Evolutionary conservation across 73 alveolate species (phyloP).

Genomic region (Urostyla sp.): DNA sequence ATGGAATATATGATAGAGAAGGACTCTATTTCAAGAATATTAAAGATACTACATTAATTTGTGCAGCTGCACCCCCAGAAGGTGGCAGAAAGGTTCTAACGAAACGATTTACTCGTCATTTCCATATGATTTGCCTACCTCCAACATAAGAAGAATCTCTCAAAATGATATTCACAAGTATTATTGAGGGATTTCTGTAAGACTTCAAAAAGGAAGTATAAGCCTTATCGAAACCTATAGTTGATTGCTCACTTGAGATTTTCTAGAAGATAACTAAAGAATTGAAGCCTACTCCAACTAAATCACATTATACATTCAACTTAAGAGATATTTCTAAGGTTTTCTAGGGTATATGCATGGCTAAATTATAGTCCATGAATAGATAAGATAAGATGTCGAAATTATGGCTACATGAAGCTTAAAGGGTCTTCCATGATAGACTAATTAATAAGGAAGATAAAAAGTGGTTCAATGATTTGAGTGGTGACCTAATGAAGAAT

Average conservation of each 20-base stretch:
- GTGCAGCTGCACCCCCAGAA: conserved; percentile 98
- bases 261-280: conserved; percentile 91
- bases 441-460: conserved; percentile 90
- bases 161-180: conserved; percentile 77
- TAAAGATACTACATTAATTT: conserved; percentile 87
- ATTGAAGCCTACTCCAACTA: conserved; percentile 98
- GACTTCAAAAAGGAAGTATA: conserved; percentile 80
- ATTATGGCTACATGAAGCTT: conserved; percentile 99
- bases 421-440: conserved; percentile 99
- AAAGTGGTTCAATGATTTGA: conserved; percentile 63
- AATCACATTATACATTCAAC: conserved; percentile 97
- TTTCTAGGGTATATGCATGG: conserved; percentile 87
- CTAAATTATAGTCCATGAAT: conserved; percentile 59
- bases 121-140: conserved; percentile 90
- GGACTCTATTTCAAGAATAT: conserved; percentile 90
- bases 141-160: conserved; percentile 87
- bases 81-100: conserved; percentile 88
- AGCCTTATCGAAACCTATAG: conserved; percentile 79
- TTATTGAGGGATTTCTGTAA: conserved; percentile 80
- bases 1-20: conserved; percentile 93
- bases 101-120: conserved; percentile 87
- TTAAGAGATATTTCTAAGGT: conserved; percentile 95
- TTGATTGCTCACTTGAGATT: conserved; percentile 83
- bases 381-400: conserved; percentile 76
- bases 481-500: conserved; percentile 56